phyloP scores from a whole-genome alignment of 495 filamentous ascomycete species.

The Letharia lupina region DNA sequence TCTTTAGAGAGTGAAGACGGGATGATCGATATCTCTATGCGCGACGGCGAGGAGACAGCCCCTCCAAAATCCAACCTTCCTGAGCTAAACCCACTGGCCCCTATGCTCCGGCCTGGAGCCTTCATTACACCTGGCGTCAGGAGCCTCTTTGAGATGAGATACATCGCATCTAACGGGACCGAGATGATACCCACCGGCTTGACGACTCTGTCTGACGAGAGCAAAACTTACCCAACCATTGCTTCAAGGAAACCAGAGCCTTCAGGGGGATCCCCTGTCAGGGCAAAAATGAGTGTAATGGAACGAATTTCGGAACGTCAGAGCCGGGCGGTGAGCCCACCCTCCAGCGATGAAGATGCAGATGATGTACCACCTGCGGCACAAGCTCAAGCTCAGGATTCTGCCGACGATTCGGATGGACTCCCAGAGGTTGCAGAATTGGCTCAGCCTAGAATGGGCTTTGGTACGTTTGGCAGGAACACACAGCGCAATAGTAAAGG shows the following conservation, averaged over 20 bases:
- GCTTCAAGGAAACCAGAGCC: conserved; percentile 37
- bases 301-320: conserved; percentile 13
- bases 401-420: conserved; percentile 29
- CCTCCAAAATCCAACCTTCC: conserved; percentile 22
- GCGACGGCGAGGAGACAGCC: conserved; percentile 41
- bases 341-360: conserved; percentile 32
- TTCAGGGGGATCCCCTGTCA: neutral
- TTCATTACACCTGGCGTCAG: conserved; percentile 49
- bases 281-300: conserved; percentile 8
- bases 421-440: conserved; percentile 21
- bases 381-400: conserved; percentile 14
- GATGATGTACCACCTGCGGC: conserved; percentile 22
- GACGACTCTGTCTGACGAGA: conserved; percentile 44
- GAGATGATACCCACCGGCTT: conserved; percentile 57
- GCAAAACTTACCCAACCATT: conserved; percentile 48
- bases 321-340: conserved; percentile 16
- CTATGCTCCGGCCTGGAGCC: conserved; percentile 39
- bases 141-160: conserved; percentile 61
- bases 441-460: conserved; percentile 14
- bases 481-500: conserved; percentile 22
- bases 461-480: conserved; percentile 23
- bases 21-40: conserved; percentile 84
- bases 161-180: conserved; percentile 40
- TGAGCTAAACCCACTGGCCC: conserved; percentile 32
- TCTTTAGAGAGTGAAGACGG: conserved; percentile 87